Conservation (phyloP, 1,139 yeast genomes). For the Scheffersomyces titani region DNA sequence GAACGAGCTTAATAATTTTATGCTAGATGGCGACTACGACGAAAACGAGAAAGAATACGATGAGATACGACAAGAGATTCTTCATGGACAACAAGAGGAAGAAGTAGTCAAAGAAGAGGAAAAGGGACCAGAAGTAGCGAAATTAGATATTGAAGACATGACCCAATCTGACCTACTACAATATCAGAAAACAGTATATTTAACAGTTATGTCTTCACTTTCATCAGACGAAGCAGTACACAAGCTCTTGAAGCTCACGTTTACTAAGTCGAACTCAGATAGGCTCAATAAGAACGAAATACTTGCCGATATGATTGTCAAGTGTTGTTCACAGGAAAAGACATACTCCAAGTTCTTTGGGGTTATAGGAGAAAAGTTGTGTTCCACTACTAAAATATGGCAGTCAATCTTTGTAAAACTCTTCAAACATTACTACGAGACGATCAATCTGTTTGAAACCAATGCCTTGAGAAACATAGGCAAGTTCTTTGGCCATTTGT, state of each 20-base stretch:
- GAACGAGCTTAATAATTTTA: slow-evolving; percentile 52
- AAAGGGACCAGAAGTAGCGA: slow-evolving; percentile 7
- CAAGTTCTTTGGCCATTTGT: slow-evolving; percentile 81
- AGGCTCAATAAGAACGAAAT: slow-evolving; percentile 27
- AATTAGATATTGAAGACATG: slow-evolving; percentile 53
- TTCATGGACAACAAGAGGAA: slow-evolving; percentile 16
- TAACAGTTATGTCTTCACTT: slow-evolving; percentile 89
- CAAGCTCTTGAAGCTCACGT: slow-evolving; percentile 59
- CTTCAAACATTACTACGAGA: slow-evolving; percentile 58
- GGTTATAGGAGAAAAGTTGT: slow-evolving; percentile 68
- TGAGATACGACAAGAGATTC: slow-evolving; percentile 18
- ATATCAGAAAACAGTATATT: slow-evolving; percentile 72
- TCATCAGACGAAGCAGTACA: slow-evolving; percentile 94
- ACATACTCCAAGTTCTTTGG: slow-evolving; percentile 89
- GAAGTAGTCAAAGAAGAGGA: slow-evolving; percentile 7
- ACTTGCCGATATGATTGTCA: slow-evolving; percentile 74
- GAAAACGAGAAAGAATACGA: slow-evolving; percentile 46
- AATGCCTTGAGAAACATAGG: slow-evolving; percentile 79
- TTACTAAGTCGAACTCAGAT: slow-evolving; percentile 40
- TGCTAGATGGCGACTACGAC: slow-evolving; percentile 54
- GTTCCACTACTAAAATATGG: slow-evolving; percentile 57
- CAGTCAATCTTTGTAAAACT: slow-evolving; percentile 48
- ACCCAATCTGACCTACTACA: slow-evolving; percentile 65
- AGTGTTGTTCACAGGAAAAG: slow-evolving; percentile 85
- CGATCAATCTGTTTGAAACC: slow-evolving; percentile 69